Base-by-base conservation (phyloP, 1,139 yeast genomes). In the Suhomyces taliae region DNA sequence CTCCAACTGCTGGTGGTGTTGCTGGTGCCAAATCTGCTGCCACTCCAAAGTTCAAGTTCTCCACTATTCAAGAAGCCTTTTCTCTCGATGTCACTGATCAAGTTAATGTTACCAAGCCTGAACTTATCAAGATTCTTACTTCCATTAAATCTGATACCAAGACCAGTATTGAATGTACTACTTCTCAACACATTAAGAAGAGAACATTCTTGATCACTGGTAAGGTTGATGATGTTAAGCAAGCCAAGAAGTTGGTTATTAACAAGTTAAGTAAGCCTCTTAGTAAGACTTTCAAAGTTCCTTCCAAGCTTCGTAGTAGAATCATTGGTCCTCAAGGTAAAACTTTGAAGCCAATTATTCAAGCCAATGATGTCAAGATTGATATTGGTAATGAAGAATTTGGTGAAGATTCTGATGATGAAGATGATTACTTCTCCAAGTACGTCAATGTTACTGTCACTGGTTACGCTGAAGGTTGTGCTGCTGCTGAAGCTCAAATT, bases 281-380 rank as follows among this genome's bases (percentile, higher is more conserved):
- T 46, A 72, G 72, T 12, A 70, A 81, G 43, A 67, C 75, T 37
- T 79, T 93, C 62, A 67, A 75, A 40, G 82, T 93, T 48, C 98
- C 99, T 36, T 80, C 93, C 27, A 81, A 81, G 56, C 79, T 90
- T 46, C 82, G 96, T 66, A 79, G 96, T 4, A 79, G 82, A 49
- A 81, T 95, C 53, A 90, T 95, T 69, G 99, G 99, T 49, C 80
- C 93, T 40, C 88, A 85, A 65, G 99, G 99, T 61, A 79, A 79
- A 56, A 87, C 78, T 53, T 81, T 95, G 66, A 87, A 83, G 62
- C 90, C 93, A 49, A 88, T 95, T 57, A 78, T 87, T 47, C 86
- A 79, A 47, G 75, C 81, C 41, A 79, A 87, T 52, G 87, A 82
- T 46, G 90, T 89, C 47, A 86, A 77, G 58, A 81, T 93, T 61